Base-by-base conservation (phyloP, 2,329 filamentous ascomycete species). In the Trichophyton verrucosum region DNA sequence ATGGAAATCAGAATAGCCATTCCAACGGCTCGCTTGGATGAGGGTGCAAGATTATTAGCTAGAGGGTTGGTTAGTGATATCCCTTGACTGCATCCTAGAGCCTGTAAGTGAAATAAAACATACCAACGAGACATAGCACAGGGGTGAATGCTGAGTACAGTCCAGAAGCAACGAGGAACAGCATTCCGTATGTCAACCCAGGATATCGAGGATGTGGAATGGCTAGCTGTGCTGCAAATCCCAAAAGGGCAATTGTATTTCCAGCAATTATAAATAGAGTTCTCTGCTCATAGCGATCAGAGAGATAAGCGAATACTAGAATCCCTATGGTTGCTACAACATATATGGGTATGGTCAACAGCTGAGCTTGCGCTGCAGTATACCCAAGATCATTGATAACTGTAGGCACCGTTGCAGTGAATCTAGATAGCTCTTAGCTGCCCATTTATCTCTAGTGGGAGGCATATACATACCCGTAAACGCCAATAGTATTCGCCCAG, bases 221-320 rank as follows among this genome's bases (percentile, higher is more conserved):
- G 27, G 80, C 72, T 0, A 86, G 76, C 0, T 86, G 75, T 33
- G 87, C 80, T 55, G 81, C 79, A 64, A 79, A 76, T 47, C 85
- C 76, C 1, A 84, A 81, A 49, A 90, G 78, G 60, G 91, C 69
- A 36, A 90, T 76, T 0, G 79, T 84, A 61, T 90, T 90, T 0
- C 87, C 87, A 1, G 87, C 69, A 13, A 83, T 80, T 40, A 69
- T 66, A 51, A 67, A 68, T 9, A 67, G 38, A 3, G 68, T 70
- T 24, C 71, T 68, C 61, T 65, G 65, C 30, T 68, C 63, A 24
- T 67, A 66, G 22, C 60, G 64, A 53, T 73, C 71, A 13, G 70
- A 68, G 42, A 71, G 22, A 61, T 64, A 68, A 1, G 68, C 69
- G 11, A 69, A 63, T 2, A 64, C 55, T 36, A 73, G 64, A 0